Evolutionary conservation across 306 rosid species (phyloP).

Genomic region (Acacia acuminata): DNA sequence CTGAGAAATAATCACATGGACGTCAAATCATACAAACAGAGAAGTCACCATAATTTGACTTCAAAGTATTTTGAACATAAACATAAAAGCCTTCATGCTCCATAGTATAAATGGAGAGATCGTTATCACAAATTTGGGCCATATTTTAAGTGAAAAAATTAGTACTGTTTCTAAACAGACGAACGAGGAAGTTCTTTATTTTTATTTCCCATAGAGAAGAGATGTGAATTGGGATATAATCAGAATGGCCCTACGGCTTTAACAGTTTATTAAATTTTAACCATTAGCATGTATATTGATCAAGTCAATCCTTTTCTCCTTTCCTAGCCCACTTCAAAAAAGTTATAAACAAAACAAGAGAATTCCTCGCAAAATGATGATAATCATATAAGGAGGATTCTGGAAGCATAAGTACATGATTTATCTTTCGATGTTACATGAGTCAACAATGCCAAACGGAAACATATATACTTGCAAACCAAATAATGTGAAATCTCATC

Average conservation of each 20-base stretch:
- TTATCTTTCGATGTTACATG: not conserved
- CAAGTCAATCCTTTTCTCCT: not conserved
- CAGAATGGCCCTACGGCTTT: not conserved
- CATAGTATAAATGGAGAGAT: not conserved
- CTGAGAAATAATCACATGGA: not conserved
- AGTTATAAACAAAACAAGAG: not conserved
- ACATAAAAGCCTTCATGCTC: not conserved
- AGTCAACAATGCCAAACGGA: not conserved
- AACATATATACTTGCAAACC: not conserved
- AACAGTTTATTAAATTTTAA: not conserved
- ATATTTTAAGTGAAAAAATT: not conserved
- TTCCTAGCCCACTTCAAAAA: not conserved
- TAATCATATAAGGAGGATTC: not conserved
- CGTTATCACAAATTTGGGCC: not conserved
- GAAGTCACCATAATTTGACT: not conserved
- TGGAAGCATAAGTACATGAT: not conserved
- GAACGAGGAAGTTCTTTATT: slow-evolving; percentile 12
- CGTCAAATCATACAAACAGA: not conserved
- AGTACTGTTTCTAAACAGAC: slow-evolving; percentile 3
- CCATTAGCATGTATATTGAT: not conserved
- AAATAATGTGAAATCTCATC: slow-evolving; percentile 11
- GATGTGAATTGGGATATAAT: not conserved
- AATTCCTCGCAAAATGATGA: not conserved
- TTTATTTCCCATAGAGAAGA: slow-evolving; percentile 18
- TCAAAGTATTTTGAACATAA: not conserved